Evolutionary conservation across 495 filamentous ascomycete genomes (phyloP), one percentile per base, ranked within the genome.

Genomic region (Lasiosphaeriaceae sp.): DNA sequence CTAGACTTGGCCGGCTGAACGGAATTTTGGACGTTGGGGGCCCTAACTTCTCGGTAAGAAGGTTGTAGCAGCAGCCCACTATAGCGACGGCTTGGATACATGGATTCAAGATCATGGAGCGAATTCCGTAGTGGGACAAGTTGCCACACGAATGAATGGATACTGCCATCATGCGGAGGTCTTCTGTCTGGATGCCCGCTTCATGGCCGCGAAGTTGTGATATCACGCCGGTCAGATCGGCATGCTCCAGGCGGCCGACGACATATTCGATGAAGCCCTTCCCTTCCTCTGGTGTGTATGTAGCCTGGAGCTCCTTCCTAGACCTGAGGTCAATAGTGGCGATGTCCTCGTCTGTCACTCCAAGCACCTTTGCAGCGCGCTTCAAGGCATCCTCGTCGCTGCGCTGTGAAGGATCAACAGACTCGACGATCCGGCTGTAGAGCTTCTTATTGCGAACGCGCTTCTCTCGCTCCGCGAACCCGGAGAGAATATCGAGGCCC

Each of bases 91-190:
- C 91, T 17, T 86, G 82, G 50, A 97, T 90, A 24, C 83, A 79
- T 1, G 91, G 88, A 64, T 96, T 97, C 35, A 90, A 66, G 14
- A 89, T 70, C 44, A 98, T 78, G 3, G 94, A 94, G 6, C 89
- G 87, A 43, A 98, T 84, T 2, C 89, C 94, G 65, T 96, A 92
- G 64, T 98, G 94, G n/a, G 93, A 83, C 14, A 98, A 85, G 65
- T 97, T 97, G 52, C 94, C 94, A 70, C 94, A 98, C 19, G 92
- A 96, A 69, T 98, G 94, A 47, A 98, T 88, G 0, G 94, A 97
- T 2, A 96, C 86, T 21, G 95, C 86, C 84, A 97, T 90, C 31
- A 96, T 74, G 29, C 76, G 78, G 22, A 75, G 75, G 50, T 73
- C 72, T 16, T 69, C 71, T 14, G 60, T 59, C 35, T 67, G 66